Evolutionary conservation across 2,329 filamentous ascomycete species (phyloP).

Genomic region (Ceratocystis harringtonii): DNA sequence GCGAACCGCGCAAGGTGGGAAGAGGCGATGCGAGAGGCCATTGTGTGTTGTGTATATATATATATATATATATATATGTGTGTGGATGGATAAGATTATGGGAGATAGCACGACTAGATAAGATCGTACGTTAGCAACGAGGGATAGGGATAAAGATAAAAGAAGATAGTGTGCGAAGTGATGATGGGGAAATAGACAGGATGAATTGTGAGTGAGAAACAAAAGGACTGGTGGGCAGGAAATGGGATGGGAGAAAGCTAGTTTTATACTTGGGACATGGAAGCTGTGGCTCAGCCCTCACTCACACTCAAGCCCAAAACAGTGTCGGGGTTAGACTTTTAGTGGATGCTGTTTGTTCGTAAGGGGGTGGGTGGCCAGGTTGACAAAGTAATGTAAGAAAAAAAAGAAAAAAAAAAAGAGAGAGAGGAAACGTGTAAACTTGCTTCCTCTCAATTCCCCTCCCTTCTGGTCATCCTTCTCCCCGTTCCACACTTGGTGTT

Average conservation of each 20-base stretch:
- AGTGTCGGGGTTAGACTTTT: conserved; percentile 2
- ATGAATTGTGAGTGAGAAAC: background rate
- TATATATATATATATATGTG: background rate
- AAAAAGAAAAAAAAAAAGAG: background rate
- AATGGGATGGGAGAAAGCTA: conserved; percentile 13
- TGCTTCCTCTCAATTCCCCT: conserved; percentile 1
- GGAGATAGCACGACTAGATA: background rate
- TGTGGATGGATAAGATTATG: conserved; percentile 19
- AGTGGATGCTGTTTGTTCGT: conserved; percentile 1
- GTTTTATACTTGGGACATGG: conserved; percentile 9
- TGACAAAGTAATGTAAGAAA: background rate
- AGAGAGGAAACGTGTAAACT: conserved; percentile 15
- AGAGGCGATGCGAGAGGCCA: conserved; percentile 23
- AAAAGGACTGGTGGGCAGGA: conserved; percentile 6
- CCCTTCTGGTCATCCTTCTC: conserved; percentile 4
- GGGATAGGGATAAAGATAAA: background rate
- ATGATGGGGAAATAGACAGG: background rate
- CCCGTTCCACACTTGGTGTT: background rate
- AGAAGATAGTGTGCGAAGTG: background rate
- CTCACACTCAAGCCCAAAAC: background rate
- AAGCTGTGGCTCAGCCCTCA: background rate
- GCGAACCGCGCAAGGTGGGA: conserved; percentile 21
- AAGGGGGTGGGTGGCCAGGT: conserved; percentile 6
- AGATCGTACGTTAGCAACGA: background rate
- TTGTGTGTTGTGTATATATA: conserved; percentile 14